Percentiles rank a stretch among this genome's conserved stretches.
Conservation (phyloP, 2,329 filamentous ascomycete species). For the Meredithiella fracta region DNA sequence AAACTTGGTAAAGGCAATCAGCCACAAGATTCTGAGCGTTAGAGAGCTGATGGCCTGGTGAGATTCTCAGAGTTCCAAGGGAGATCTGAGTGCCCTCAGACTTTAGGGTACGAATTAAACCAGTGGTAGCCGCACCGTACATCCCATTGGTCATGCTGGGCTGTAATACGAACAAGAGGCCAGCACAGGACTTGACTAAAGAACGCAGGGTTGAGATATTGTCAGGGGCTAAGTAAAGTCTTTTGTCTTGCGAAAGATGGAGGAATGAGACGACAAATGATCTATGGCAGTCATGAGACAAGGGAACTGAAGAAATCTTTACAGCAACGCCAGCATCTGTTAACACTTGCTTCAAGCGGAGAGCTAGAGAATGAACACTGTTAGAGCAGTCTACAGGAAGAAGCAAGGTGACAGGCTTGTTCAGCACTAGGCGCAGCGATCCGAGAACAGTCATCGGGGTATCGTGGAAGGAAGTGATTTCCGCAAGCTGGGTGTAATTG, state of each 20-base stretch:
- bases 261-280: conserved; percentile 7
- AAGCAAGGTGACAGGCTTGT: conserved; percentile 3
- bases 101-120: conserved; percentile 30
- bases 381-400: conserved; percentile 1
- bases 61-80: background rate
- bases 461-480: conserved; percentile 4
- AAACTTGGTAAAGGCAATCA: background rate
- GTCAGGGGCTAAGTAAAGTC: conserved; percentile 8
- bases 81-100: conserved; percentile 30
- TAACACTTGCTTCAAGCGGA: background rate
- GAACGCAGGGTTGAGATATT: conserved; percentile 26
- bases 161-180: conserved; percentile 32
- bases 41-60: background rate
- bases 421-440: background rate
- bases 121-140: conserved; percentile 26
- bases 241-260: background rate
- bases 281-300: background rate
- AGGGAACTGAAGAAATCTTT: background rate
- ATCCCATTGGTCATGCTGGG: conserved; percentile 24
- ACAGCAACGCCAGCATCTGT: background rate
- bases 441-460: conserved; percentile 4
- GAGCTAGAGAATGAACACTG: background rate
- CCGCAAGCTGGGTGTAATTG: background rate
- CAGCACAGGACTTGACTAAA: conserved; percentile 23
- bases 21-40: background rate